Evolutionary conservation across 2,329 filamentous ascomycete genomes (phyloP).

Genomic region (Capronia americana): DNA sequence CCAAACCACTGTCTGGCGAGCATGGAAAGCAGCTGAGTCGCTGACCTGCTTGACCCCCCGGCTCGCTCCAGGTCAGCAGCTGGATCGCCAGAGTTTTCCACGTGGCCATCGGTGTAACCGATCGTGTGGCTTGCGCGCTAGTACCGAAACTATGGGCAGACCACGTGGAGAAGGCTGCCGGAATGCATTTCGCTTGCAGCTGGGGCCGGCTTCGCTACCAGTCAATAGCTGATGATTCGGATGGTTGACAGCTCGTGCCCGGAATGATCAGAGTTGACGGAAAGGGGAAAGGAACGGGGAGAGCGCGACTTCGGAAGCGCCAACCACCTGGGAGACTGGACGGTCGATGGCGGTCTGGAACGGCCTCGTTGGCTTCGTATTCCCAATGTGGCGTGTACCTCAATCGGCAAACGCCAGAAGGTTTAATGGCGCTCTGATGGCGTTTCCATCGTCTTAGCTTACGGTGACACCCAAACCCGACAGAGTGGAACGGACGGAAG

Average conservation of each 20-base stretch:
- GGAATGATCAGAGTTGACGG: neutral
- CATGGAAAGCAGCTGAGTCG: constrained; percentile 15
- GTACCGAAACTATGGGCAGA: neutral
- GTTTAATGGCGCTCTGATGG: constrained; percentile 7
- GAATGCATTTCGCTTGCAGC: neutral
- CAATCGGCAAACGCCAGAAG: neutral
- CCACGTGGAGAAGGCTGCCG: constrained; percentile 11
- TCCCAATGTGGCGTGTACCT: neutral
- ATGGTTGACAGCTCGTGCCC: neutral
- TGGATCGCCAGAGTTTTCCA: constrained; percentile 11
- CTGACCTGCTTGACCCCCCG: neutral
- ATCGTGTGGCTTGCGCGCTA: constrained; percentile 17
- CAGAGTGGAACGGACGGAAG: constrained; percentile 6
- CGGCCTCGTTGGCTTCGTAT: constrained; percentile 7
- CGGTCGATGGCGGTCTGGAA: constrained; percentile 10
- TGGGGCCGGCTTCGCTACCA: constrained; percentile 7
- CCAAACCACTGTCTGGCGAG: constrained; percentile 4
- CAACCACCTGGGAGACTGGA: neutral
- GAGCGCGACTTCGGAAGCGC: neutral
- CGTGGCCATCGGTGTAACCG: constrained; percentile 18
- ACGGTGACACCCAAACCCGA: constrained; percentile 4
- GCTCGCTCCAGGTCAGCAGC: neutral
- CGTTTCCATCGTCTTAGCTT: constrained; percentile 5
- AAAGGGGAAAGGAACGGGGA: neutral
- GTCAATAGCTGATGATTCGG: neutral